Evolutionary conservation across 176 grass and related monocot species (phyloP).

Genomic region (Elymus sibiricus): DNA sequence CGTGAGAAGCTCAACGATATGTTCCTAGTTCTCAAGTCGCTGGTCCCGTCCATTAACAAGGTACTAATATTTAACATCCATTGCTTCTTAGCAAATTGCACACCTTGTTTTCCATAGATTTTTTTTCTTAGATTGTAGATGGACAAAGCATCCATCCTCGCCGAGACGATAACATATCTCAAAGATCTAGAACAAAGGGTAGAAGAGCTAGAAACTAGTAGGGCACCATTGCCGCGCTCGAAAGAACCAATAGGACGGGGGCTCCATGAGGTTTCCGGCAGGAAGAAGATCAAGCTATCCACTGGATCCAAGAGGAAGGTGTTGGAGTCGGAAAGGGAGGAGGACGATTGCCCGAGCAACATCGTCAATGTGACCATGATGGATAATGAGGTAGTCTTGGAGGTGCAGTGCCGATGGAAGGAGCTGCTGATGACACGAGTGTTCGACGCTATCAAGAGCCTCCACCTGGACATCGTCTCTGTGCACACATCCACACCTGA

Average conservation of each 20-base stretch:
- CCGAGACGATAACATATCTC: constrained; percentile 63
- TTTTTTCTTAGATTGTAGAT: constrained; percentile 29
- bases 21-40: constrained; percentile 54
- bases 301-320: constrained; percentile 23
- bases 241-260: not conserved
- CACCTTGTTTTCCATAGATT: not conserved
- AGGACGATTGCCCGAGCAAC: constrained; percentile 37
- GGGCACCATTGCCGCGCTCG: not conserved
- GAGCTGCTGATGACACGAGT: constrained; percentile 56
- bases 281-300: not conserved
- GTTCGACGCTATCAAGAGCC: constrained; percentile 58
- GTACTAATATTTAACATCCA: not conserved
- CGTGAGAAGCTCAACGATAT: constrained; percentile 85
- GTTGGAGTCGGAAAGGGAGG: constrained; percentile 18
- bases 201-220: constrained; percentile 51
- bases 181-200: constrained; percentile 65
- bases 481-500: constrained; percentile 55
- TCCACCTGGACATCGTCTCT: constrained; percentile 60
- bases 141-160: constrained; percentile 79
- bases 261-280: not conserved
- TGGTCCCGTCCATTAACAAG: constrained; percentile 74
- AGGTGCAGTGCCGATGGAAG: constrained; percentile 68
- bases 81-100: too few species aligned
- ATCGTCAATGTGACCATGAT: constrained; percentile 55
- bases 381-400: constrained; percentile 50